A percentile compares a stretch with the other conserved stretches of the same genome.
These are phyloP conservation scores for Sclerotinia minor DNA, from an alignment of 2,329 filamentous ascomycete species.

Conservation along the genomic window DNA sequence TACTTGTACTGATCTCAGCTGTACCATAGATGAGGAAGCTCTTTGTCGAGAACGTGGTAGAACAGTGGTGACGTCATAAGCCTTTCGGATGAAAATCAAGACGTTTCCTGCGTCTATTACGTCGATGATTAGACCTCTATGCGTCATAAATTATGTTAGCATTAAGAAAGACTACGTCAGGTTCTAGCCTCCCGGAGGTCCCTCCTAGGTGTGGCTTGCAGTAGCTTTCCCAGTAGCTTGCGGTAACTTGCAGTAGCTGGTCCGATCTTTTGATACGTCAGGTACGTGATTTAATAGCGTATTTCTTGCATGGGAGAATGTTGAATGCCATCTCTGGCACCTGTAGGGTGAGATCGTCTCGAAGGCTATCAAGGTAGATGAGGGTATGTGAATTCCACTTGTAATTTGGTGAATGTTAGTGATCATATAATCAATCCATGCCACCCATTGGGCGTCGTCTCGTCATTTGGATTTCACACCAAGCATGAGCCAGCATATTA, in stretches of 20 bases:
- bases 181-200: not conserved
- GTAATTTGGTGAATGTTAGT: too few species aligned
- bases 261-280: not conserved
- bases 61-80: not conserved
- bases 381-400: too few species aligned
- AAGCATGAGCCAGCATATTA: too few species aligned
- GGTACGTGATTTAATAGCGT: not conserved
- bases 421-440: not conserved
- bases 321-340: too few species aligned
- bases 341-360: too few species aligned
- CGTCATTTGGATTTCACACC: not conserved
- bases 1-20: not conserved
- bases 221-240: not conserved
- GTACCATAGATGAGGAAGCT: not conserved
- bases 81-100: not conserved
- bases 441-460: too few species aligned
- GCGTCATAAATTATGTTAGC: not conserved
- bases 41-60: not conserved
- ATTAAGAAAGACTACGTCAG: not conserved
- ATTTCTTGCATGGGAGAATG: too few species aligned
- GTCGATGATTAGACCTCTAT: not conserved
- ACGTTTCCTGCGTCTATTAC: not conserved
- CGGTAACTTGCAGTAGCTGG: not conserved
- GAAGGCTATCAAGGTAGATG: too few species aligned
- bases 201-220: not conserved